These are phyloP conservation scores for Sclerotinia borealis DNA, from an alignment of 2,329 filamentous ascomycete genomes.

Conservation along the genomic window DNA sequence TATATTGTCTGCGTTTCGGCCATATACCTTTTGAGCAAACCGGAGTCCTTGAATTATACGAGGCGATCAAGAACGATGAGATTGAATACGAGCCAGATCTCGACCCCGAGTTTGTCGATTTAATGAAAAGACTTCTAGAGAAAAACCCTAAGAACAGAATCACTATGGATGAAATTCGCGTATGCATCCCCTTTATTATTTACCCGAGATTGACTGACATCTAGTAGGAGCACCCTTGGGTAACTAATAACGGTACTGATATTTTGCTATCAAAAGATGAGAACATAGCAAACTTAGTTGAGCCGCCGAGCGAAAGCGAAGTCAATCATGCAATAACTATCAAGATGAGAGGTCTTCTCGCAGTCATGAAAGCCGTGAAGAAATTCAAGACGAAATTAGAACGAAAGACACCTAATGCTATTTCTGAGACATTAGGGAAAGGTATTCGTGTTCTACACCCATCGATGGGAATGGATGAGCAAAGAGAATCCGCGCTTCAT, in stretches of 20 bases:
- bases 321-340: slow-evolving; percentile 84
- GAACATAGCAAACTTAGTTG: slow-evolving; percentile 76
- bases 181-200: slow-evolving; percentile 40
- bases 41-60: slow-evolving; percentile 79
- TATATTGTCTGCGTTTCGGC: slow-evolving; percentile 90
- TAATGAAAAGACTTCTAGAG: slow-evolving; percentile 69
- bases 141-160: slow-evolving; percentile 83
- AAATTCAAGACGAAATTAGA: slow-evolving; percentile 76
- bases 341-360: slow-evolving; percentile 70
- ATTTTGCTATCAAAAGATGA: slow-evolving; percentile 74
- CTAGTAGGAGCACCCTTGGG: slow-evolving; percentile 80
- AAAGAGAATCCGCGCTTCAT: slow-evolving; percentile 24
- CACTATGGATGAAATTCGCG: slow-evolving; percentile 72
- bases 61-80: slow-evolving; percentile 72
- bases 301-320: slow-evolving; percentile 82
- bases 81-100: slow-evolving; percentile 56
- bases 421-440: slow-evolving; percentile 55
- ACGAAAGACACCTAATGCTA: slow-evolving; percentile 43
- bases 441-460: slow-evolving; percentile 47
- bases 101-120: slow-evolving; percentile 63
- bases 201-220: neutral
- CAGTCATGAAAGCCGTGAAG: slow-evolving; percentile 79
- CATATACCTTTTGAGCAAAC: slow-evolving; percentile 77
- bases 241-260: slow-evolving; percentile 74
- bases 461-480: slow-evolving; percentile 45